Evolutionary conservation across 441 rosid genomes (phyloP).

Genomic region (Manihot esculenta): DNA sequence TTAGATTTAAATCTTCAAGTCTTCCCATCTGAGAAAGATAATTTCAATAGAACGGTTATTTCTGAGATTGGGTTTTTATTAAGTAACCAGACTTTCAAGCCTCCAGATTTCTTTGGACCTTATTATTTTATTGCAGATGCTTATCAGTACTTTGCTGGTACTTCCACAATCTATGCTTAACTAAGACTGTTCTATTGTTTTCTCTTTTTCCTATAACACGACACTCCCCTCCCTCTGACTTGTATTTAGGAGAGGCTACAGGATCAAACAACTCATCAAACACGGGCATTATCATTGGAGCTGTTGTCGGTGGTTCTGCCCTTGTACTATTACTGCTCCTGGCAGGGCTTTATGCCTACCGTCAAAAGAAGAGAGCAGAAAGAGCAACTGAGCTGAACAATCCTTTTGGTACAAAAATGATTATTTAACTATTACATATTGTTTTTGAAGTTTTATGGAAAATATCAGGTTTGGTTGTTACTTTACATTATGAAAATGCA

Average conservation of each 20-base stretch:
- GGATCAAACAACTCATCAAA: conserved; percentile 37
- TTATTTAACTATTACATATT: neutral
- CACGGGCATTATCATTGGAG: conserved; percentile 54
- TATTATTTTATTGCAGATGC: conserved; percentile 24
- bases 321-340: conserved; percentile 47
- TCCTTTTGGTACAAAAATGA: conserved; percentile 66
- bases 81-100: conserved; percentile 56
- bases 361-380: conserved; percentile 67
- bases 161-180: neutral
- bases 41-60: conserved; percentile 26
- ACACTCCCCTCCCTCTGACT: too few relatives aligned
- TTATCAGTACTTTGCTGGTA: conserved; percentile 25
- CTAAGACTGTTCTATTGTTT: neutral
- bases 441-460: neutral
- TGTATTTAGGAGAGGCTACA: conserved; percentile 12
- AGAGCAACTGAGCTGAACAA: conserved; percentile 51
- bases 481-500: conserved; percentile 29
- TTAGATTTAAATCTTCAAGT: conserved; percentile 42
- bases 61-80: conserved; percentile 37
- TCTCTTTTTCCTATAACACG: neutral
- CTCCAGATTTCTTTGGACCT: conserved; percentile 57
- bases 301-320: conserved; percentile 45
- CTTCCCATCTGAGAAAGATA: conserved; percentile 46
- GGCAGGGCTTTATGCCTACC: conserved; percentile 63
- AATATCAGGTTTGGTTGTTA: neutral